Percentiles rank a stretch among this genome's conserved stretches.
These are phyloP conservation scores for Agapanthus africanus DNA, from an alignment of 106 monocot species.

Conservation along the genomic window DNA sequence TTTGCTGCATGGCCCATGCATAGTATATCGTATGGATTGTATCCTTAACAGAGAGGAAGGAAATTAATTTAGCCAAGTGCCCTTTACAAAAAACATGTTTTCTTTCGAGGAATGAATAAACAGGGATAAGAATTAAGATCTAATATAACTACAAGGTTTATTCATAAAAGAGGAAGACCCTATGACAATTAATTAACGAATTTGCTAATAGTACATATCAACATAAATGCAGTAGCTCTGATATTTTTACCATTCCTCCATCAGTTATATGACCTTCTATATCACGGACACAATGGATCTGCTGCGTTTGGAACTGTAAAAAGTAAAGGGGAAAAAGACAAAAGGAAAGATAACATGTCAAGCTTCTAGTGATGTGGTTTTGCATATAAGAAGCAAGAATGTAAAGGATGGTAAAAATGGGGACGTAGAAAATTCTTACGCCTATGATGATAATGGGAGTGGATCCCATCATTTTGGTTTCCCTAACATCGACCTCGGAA, in stretches of 20 bases:
- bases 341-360: background rate
- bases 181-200: background rate
- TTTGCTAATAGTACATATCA: background rate
- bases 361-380: background rate
- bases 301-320: constrained; percentile 94
- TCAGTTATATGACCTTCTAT: constrained; percentile 63
- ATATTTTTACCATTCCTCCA: constrained; percentile 65
- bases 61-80: background rate
- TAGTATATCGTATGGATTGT: constrained; percentile 82
- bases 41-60: constrained; percentile 33
- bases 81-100: background rate
- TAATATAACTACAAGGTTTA: no score
- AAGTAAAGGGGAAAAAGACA: background rate
- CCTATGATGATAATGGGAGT: constrained; percentile 74
- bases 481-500: constrained; percentile 82
- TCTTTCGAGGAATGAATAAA: background rate
- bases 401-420: background rate
- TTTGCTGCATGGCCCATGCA: constrained; percentile 89
- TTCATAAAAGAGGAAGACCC: no score
- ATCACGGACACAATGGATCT: constrained; percentile 90
- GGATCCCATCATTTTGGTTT: constrained; percentile 97
- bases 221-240: background rate
- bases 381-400: background rate
- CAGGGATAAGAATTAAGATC: background rate
- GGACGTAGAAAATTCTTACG: constrained; percentile 27